Evolutionary conservation across 345 rosid genomes (phyloP).

Genomic region (Lenwebbia sp.): DNA sequence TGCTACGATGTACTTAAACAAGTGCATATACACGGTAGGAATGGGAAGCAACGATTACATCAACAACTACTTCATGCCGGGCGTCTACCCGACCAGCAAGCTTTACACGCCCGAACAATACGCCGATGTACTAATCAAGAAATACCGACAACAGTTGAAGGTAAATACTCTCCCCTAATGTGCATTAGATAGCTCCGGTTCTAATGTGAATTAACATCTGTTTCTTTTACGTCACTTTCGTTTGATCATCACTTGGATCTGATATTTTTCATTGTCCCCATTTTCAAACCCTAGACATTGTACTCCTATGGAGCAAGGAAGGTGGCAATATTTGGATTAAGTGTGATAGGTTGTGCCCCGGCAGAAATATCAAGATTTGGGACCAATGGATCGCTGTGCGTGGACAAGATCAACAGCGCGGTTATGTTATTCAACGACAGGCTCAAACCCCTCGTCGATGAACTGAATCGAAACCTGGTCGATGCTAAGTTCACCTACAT

Average conservation of each 20-base stretch:
- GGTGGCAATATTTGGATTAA: slow-evolving; percentile 19
- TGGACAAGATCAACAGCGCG: slow-evolving; percentile 2
- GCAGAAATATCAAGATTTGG: slow-evolving; percentile 1
- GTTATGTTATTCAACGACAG: slow-evolving; percentile 7
- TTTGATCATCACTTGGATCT: background rate
- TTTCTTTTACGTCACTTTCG: background rate
- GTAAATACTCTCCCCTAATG: background rate
- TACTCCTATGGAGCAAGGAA: slow-evolving; percentile 23
- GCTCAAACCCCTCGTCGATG: slow-evolving; percentile 9
- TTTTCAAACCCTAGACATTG: slow-evolving; percentile 4
- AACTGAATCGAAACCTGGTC: slow-evolving; percentile 1
- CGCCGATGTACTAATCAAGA: slow-evolving; percentile 2
- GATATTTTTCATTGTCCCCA: background rate
- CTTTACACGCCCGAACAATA: slow-evolving; percentile 6
- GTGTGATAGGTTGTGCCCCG: slow-evolving; percentile 17
- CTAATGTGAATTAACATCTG: background rate
- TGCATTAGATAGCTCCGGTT: background rate
- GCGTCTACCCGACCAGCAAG: slow-evolving; percentile 2
- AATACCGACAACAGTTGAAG: slow-evolving; percentile 13
- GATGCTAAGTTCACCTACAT: slow-evolving; percentile 18
- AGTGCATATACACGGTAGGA: slow-evolving; percentile 18
- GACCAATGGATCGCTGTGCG: slow-evolving; percentile 8
- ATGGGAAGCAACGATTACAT: slow-evolving; percentile 29
- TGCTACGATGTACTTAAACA: slow-evolving; percentile 3
- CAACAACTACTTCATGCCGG: slow-evolving; percentile 22